Percentiles rank a stretch among this genome's conserved stretches.
phyloP scores from a whole-genome alignment of 345 rosid species.

The Eucalyptus fibrosa region DNA sequence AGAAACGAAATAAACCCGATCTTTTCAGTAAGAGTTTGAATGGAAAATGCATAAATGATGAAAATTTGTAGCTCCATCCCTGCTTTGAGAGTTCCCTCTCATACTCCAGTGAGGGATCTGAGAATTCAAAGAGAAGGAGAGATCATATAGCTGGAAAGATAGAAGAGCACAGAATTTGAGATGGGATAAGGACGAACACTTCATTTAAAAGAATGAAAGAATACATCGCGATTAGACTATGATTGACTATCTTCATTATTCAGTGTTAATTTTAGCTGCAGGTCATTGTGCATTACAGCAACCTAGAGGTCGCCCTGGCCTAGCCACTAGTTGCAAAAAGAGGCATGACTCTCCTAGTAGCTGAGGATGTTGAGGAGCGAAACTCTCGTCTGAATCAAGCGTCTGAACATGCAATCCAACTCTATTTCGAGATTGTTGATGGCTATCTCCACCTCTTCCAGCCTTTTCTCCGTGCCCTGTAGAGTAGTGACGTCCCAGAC shows the following conservation, averaged over 20 bases:
- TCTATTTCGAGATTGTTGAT: conserved; percentile 57
- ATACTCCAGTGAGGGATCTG: neutral
- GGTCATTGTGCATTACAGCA: neutral
- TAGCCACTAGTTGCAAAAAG: neutral
- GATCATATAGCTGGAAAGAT: neutral
- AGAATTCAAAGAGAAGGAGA: neutral
- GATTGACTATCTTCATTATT: neutral
- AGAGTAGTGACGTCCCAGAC: conserved; percentile 39
- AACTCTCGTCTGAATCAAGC: conserved; percentile 75
- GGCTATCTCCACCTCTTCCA: conserved; percentile 64
- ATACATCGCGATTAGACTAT: neutral
- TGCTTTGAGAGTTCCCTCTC: neutral
- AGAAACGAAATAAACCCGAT: neutral
- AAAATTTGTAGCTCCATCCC: neutral
- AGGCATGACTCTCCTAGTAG: neutral
- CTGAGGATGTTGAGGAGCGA: conserved; percentile 68
- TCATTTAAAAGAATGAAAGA: neutral
- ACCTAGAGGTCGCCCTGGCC: neutral
- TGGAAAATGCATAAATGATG: neutral
- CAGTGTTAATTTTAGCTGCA: neutral
- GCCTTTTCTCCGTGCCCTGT: conserved; percentile 48
- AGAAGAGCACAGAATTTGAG: neutral
- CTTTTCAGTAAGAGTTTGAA: neutral
- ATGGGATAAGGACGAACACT: neutral
- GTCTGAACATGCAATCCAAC: conserved; percentile 49